Percentiles rank a stretch among this genome's conserved stretches.
Evolutionary conservation across 2,329 filamentous ascomycete genomes (phyloP).

Genomic region (Celoporthe dispersa): DNA sequence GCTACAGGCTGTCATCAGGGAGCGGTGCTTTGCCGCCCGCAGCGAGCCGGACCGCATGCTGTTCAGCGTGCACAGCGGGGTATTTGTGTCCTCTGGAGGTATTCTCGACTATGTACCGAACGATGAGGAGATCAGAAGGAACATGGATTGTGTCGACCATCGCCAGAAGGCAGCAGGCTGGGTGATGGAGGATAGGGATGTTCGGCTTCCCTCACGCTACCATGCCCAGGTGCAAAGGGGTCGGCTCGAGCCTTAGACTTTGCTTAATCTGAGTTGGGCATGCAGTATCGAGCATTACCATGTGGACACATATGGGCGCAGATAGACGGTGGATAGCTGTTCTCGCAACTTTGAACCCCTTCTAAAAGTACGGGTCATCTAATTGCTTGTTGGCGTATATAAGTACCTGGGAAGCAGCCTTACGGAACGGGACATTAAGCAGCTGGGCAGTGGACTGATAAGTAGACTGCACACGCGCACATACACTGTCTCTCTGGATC

Average conservation of each 20-base stretch:
- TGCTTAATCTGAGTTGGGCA: not conserved
- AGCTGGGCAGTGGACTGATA: too few species aligned
- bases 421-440: too few species aligned
- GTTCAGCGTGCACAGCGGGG: too few species aligned
- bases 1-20: slow-evolving; percentile 16
- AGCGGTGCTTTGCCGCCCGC: slow-evolving; percentile 5
- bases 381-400: too few species aligned
- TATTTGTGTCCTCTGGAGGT: slow-evolving; percentile 3
- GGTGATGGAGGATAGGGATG: slow-evolving; percentile 7
- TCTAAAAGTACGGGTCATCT: not conserved
- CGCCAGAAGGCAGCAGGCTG: slow-evolving; percentile 15
- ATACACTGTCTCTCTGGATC: not conserved
- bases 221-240: slow-evolving; percentile 14
- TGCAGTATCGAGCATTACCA: not conserved
- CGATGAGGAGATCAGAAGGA: not conserved
- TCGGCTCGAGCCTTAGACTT: slow-evolving; percentile 10
- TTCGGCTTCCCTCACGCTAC: not conserved
- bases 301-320: not conserved
- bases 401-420: too few species aligned
- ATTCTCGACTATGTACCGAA: slow-evolving; percentile 22
- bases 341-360: too few species aligned
- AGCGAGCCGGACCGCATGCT: not conserved
- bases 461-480: too few species aligned
- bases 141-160: not conserved
- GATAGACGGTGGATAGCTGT: too few species aligned